Conservation (phyloP, 2,329 filamentous ascomycete genomes). For the Hymenoscyphus scutula region DNA sequence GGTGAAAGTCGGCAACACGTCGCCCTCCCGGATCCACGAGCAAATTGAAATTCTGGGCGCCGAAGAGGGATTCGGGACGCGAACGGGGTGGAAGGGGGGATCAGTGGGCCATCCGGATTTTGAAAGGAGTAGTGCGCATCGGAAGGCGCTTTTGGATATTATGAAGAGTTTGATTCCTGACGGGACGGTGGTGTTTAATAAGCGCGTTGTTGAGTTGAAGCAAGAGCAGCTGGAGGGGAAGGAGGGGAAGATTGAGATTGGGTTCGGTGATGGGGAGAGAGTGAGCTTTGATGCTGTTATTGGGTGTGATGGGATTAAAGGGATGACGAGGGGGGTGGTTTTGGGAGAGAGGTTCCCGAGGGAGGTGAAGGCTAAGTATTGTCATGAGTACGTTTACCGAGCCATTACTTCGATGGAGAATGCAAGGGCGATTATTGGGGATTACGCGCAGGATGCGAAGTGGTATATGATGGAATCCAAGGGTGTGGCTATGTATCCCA, state of each 20-base stretch:
- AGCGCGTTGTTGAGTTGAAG: slow-evolving; percentile 31
- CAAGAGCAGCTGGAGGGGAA: not conserved
- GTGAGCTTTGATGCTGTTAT: slow-evolving; percentile 39
- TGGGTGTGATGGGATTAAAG: slow-evolving; percentile 56
- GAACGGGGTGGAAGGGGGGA: slow-evolving; percentile 39
- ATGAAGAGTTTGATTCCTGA: slow-evolving; percentile 41
- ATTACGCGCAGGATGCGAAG: slow-evolving; percentile 40
- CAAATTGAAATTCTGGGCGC: slow-evolving; percentile 43
- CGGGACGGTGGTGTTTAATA: slow-evolving; percentile 33
- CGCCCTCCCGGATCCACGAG: slow-evolving; percentile 39
- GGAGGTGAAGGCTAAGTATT: slow-evolving; percentile 41
- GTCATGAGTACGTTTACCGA: slow-evolving; percentile 58
- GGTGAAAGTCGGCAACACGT: slow-evolving; percentile 41
- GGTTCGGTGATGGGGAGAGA: slow-evolving; percentile 43
- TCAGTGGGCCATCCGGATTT: slow-evolving; percentile 40
- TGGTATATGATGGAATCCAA: slow-evolving; percentile 46
- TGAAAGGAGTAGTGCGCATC: slow-evolving; percentile 42
- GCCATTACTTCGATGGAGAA: slow-evolving; percentile 56
- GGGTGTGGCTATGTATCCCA: slow-evolving; percentile 56
- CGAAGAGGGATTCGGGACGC: slow-evolving; percentile 41
- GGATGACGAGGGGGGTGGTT: slow-evolving; percentile 48
- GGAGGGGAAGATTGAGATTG: slow-evolving; percentile 24
- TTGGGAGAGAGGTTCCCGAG: slow-evolving; percentile 40
- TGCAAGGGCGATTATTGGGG: slow-evolving; percentile 47
- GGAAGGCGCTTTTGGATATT: slow-evolving; percentile 43